Evolutionary conservation across 306 rosid genomes (phyloP), one percentile per base, ranked within the genome.

Genomic region (Fagus crenata): DNA sequence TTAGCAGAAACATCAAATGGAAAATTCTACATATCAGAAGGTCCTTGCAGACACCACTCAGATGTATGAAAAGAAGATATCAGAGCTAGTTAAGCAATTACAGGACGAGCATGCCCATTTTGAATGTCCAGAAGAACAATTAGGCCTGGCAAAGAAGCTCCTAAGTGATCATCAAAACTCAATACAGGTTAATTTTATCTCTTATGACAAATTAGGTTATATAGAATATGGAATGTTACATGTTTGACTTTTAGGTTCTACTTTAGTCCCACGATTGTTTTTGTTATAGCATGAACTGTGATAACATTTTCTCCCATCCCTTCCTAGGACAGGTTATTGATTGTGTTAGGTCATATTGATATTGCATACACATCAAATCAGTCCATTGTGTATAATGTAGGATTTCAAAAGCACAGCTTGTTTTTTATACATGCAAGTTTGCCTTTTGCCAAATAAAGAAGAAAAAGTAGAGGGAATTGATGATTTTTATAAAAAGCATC

Each of bases 51-150:
- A 85, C 59, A 74, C 89, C 56, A 80, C 88, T 53, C 77, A 84
- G 84, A 80, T 83, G 73, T 81, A 85, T 67, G 86, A 89, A 87
- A 82, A 82, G 22, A 84, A 84, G 82, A 72, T 87, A 71, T 70
- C 75, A 14, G 87, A 84, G 53, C 71, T 89, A 63, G 77, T 67
- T 58, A 76, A 87, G 74, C 88, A 85, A 77, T 37, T 86, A 69
- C 81, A 82, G 73, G 85, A 85, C 78, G 83, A 89, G 75, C 78
- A 51, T 8, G 68, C 71, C 71, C 77, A 8, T 46, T 74, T 58
- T 73, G 74, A 84, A 67, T 82, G 64, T 78, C 73, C 81, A 1
- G 80, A 82, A 67, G 80, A 85, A 84, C 89, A 87, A 70, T 73
- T 87, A 77, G 84, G 76, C 80, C 78, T 53, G 73, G 82, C 81